Evolutionary conservation across 805 yeast species (phyloP), one percentile per base, ranked within the genome.

Genomic region (Kodamaea kaohsiungensis): DNA sequence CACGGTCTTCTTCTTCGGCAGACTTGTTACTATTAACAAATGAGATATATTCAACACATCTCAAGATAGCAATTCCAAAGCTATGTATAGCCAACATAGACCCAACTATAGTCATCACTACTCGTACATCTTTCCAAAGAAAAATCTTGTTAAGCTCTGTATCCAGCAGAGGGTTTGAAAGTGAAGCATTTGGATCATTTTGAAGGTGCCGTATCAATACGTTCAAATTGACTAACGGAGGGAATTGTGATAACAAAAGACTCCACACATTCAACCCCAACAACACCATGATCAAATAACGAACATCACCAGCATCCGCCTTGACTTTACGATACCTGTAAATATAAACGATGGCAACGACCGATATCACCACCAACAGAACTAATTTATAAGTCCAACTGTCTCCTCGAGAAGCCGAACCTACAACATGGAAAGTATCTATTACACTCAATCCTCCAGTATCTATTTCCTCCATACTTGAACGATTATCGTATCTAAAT

Each of bases 41-140:
- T 27, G 56, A 48, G 37, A 62, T 57, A 48, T 59, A 62, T 48
- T 63, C 65, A n/a, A 61, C 49, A 39, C 57, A 53, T 16, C 55
- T 50, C 30, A 56, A 35, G 4, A 58, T 61, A 7, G 57, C 62
- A 1, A 43, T 27, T 7, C 61, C 56, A 39, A 62, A 51, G 16
- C 33, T 15, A 22, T 55, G 56, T 45, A 56, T 37, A 3, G 60
- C 43, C 2, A 52, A 7, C 51, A 58, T 59, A 15, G 63, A 59
- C 8, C 55, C 55, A 8, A 53, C 42, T 16, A 52, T 53, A 15
- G 57, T 46, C 2, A 46, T 18, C 33, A 57, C 49, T 27, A 59
- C 38, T 8, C 10, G 19, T 13, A 53, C 12, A 46, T 61, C 67
- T 46, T 59, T 63, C 27, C 9, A 1, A n/a, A 55, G 25, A 59